phyloP scores from a whole-genome alignment of 768 basidiomycete species.

The Pulveroboletus sp. region DNA sequence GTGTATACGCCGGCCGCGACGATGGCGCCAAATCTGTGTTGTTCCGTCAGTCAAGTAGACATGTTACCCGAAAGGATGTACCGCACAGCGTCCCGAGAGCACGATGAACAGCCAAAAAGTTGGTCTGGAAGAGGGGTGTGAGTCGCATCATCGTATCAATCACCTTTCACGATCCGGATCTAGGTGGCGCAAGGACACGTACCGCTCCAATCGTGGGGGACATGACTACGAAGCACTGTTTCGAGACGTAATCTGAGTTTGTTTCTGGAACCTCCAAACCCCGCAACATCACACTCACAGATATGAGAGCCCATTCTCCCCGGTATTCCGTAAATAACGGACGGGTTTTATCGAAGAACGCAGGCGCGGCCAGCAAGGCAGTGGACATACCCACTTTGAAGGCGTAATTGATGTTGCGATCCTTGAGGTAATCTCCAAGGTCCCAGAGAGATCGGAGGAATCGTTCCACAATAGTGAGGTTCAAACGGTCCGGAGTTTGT shows the following conservation, averaged over 20 bases:
- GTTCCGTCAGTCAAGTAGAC: constrained; percentile 8
- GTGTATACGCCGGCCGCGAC: constrained; percentile 73
- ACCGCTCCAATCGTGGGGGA: constrained; percentile 88
- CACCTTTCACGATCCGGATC: not conserved
- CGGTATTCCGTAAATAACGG: constrained; percentile 76
- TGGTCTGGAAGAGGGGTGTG: constrained; percentile 54
- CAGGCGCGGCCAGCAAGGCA: constrained; percentile 81
- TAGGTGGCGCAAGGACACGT: constrained; percentile 23
- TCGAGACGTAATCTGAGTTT: constrained; percentile 1
- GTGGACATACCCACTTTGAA: constrained; percentile 85
- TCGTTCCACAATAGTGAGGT: constrained; percentile 59
- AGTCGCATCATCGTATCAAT: not conserved
- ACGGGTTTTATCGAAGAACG: constrained; percentile 79
- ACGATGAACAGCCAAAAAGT: constrained; percentile 80
- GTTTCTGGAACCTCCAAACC: constrained; percentile 8
- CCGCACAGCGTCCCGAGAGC: constrained; percentile 81
- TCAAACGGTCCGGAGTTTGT: constrained; percentile 66
- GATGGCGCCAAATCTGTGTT: constrained; percentile 67
- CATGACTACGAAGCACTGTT: constrained; percentile 84
- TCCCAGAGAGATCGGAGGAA: constrained; percentile 73
- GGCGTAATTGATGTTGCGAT: constrained; percentile 82
- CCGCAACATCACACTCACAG: constrained; percentile 45
- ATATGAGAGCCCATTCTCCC: constrained; percentile 96
- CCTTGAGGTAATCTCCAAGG: constrained; percentile 58
- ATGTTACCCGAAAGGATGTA: not conserved